Evolutionary conservation across 768 basidiomycete species (phyloP).

Genomic region (Rhodotorula diobovata): DNA sequence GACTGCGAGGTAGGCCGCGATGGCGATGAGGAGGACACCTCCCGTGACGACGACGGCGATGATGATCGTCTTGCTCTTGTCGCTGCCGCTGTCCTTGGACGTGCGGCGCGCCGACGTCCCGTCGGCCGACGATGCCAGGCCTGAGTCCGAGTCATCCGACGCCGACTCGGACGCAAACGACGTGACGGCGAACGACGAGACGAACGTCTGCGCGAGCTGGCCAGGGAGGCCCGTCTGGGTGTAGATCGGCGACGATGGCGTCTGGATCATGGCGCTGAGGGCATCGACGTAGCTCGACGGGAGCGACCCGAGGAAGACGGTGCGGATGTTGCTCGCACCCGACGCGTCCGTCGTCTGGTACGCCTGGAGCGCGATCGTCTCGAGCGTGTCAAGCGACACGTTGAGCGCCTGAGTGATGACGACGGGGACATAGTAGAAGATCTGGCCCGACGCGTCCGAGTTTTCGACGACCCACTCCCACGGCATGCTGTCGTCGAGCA

Average conservation of each 20-base stretch:
- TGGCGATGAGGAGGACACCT: constrained; percentile 38
- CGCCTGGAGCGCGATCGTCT: constrained; percentile 62
- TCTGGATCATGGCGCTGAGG: constrained; percentile 52
- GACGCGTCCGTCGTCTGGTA: constrained; percentile 56
- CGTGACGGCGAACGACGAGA: constrained; percentile 25
- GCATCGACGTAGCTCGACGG: constrained; percentile 56
- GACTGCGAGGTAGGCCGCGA: constrained; percentile 40
- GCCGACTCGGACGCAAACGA: constrained; percentile 22
- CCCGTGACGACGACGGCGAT: constrained; percentile 42
- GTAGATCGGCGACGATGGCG: constrained; percentile 40
- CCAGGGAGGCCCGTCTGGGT: constrained; percentile 23
- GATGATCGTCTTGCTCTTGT: constrained; percentile 42
- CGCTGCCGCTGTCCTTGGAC: neutral
- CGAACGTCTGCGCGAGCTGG: constrained; percentile 36
- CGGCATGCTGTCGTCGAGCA: constrained; percentile 59
- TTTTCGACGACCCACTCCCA: constrained; percentile 67
- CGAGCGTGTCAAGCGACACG: constrained; percentile 50
- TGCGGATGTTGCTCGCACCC: constrained; percentile 58
- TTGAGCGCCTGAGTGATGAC: constrained; percentile 54
- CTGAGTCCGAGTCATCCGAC: neutral
- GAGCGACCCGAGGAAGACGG: constrained; percentile 69
- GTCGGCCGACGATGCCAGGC: neutral
- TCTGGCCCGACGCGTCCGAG: constrained; percentile 62
- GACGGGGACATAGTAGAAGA: constrained; percentile 67
- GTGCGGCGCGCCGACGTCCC: neutral